Base-by-base conservation (phyloP, 2,329 filamentous ascomycete genomes). In the Fusarium verticillioides region DNA sequence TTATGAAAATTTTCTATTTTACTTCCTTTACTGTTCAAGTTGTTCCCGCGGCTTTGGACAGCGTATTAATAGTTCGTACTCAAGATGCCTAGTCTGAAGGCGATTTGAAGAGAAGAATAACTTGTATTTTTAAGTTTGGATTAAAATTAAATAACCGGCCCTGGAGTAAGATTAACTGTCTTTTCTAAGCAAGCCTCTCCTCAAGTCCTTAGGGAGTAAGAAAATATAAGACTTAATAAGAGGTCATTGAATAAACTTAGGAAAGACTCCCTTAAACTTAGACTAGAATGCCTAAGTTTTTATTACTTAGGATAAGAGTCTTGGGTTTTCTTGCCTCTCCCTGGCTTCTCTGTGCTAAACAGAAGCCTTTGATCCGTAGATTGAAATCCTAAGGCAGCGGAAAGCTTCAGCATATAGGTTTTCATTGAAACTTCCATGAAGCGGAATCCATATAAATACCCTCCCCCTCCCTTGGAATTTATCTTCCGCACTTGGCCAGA, bases 111-210 rank as follows among this genome's bases (percentile, higher is more conserved):
- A 26, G 11, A 26, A 26, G 11, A 44, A 26, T 16, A 43, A 23
- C 5, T 26, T 34, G 13, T 34, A 34, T 34, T 34, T 15, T 34
- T 8, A 34, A 15, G 32, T 34, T 15, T 19, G 8, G 8, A 19
- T 13, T 12, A 11, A 44, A 19, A 26, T 13, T 19, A 1, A 12
- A 4, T 2, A 43, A 15, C 8, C 5, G 16, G 21, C 9, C 18
- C 26, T 21, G 2, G 7, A 47, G 5, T 10, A 21, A 10, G 6
- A 21, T 2, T 21, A 1, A 4, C 12, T 6, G 5, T 26, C 18
- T 28, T 9, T 47, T 26, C 19, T 15, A 3, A 30, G 44, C 6
- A 30, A 30, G 19, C 3, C 32, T 34, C 32, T 34, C 32, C 7
- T 32, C 30, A 11, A 12, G 30, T 12, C 11, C 30, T 13, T 5